Evolutionary conservation across 73 alveolate genomes (phyloP), one percentile per base, ranked within the genome.

Genomic region (Paramecium bursaria): DNA sequence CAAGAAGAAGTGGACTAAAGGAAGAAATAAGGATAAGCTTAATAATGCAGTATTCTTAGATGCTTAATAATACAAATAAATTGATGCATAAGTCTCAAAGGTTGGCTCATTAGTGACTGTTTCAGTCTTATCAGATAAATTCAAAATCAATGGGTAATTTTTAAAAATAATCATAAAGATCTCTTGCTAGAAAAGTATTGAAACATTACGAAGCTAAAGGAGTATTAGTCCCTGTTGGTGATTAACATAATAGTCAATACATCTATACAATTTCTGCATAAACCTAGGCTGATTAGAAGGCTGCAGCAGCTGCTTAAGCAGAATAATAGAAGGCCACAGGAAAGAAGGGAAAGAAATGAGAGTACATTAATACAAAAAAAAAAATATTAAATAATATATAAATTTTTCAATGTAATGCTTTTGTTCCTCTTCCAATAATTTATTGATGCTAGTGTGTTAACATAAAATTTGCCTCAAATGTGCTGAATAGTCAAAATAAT

Each of bases 1-100:
- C 15, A 79, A 79, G 89, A 79, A 79, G 89, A 79, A 79, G 54
- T 79, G 89, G 89, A 79, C 89, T 50, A 79, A 79, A 30, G 89
- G 89, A 53, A 79, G 76, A 54, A 82, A 80, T 48, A 79, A 79
- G 76, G 89, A 79, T 79, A 79, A 79, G 50, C 42, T 79, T 31
- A 79, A 50, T 74, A 53, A 79, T 46, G 89, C 89, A 39, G 89
- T 79, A 47, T 79, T 54, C 77, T 30, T 79, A n/a, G 89, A 79
- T 42, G 46, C 30, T 48, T 25, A 46, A 73, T 2, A 35, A 33
- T 25, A 39, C 85, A 51, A 79, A 3, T 44, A 30, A 44, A 79
- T 79, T 31, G 57, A 53, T 54, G 46, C 67, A 25, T 42, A 79
- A 46, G 42, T 73, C 44, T 49, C 85, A 48, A 79, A 79, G 73